Evolutionary conservation across 1,284 basidiomycete species (phyloP), one percentile per base, ranked within the genome.

Genomic region (Moesziomyces parantarcticus): DNA sequence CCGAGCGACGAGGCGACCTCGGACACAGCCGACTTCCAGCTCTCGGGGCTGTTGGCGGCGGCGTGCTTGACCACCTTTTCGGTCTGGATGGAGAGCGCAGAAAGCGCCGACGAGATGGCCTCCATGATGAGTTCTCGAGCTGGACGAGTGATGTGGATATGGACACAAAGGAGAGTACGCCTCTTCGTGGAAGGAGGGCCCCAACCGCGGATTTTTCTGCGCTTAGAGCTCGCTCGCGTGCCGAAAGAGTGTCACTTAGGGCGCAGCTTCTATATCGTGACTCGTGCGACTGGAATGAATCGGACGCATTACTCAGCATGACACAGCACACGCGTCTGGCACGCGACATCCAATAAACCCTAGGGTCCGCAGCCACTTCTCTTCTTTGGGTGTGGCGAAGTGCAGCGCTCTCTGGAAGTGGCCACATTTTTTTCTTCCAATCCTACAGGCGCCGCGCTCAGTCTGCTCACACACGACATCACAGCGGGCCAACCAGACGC

Each of bases 51-150:
- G 59, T 68, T 69, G 58, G 76, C 54, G 23, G 76, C 61, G 16
- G 76, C 73, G 46, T 77, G 76, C 62, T 75, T 70, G 73, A 77
- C 62, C 50, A 74, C 58, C 55, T 75, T 70, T 43, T 68, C 60
- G 48, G 72, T 58, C 44, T 63, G 46, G 45, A 77, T 73, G 49
- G 76, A 77, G 52, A 77, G 73, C 56, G 76, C 58, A 41, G 65
- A 61, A 42, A 77, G 72, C 50, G 69, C 65, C 52, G 71, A 68
- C 39, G 61, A 64, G 61, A 77, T 69, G 23, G 71, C 66, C 58
- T 74, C 70, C 70, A 73, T 73, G 29, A 14, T 54, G 50, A 34
- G 34, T 32, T 26, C 29, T 34, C 8, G 14, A 21, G 34, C 20
- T n/a, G 22, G n/a, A 32, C 29, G 29, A 43, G 41, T 11, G 43